Conservation (phyloP, 768 basidiomycete genomes). For the Calvatia gigantea region DNA sequence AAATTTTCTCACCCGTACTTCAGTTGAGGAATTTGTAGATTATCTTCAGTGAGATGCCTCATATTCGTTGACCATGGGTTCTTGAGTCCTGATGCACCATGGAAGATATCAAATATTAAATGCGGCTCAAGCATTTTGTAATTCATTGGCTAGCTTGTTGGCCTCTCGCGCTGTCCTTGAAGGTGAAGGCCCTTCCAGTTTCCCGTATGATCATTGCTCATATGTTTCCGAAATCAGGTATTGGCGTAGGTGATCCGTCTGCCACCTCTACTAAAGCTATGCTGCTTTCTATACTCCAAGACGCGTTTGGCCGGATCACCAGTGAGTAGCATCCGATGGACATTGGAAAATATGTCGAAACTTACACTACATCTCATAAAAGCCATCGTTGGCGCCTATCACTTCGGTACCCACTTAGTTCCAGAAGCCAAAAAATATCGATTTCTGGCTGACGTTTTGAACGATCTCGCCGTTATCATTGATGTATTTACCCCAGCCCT, state of each 20-base stretch:
- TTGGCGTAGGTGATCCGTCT: slow-evolving; percentile 67
- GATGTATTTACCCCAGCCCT: slow-evolving; percentile 61
- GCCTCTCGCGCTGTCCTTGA: slow-evolving; percentile 67
- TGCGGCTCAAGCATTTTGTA: slow-evolving; percentile 67
- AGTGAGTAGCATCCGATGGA: slow-evolving; percentile 37
- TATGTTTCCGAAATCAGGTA: slow-evolving; percentile 33
- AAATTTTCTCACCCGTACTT: neutral
- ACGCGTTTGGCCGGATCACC: slow-evolving; percentile 57
- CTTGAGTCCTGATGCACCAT: neutral
- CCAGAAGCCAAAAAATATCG: slow-evolving; percentile 73
- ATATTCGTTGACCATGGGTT: neutral
- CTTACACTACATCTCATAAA: neutral
- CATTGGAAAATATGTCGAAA: neutral
- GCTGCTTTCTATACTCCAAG: slow-evolving; percentile 62
- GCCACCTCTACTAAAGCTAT: slow-evolving; percentile 66
- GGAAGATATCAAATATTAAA: slow-evolving; percentile 66
- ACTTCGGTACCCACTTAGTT: slow-evolving; percentile 58
- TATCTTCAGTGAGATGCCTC: slow-evolving; percentile 44
- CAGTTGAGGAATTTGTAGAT: slow-evolving; percentile 34
- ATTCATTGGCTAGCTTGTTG: slow-evolving; percentile 57
- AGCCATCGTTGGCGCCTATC: slow-evolving; percentile 65
- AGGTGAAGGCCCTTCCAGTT: slow-evolving; percentile 35
- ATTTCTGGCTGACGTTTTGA: slow-evolving; percentile 62
- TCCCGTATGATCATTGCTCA: neutral
- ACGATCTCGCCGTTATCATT: slow-evolving; percentile 56